A percentile compares a stretch with the other conserved stretches of the same genome.
These are phyloP conservation scores for Dactylellina parvicollis DNA, from an alignment of 2,329 filamentous ascomycete species.

Conservation along the genomic window DNA sequence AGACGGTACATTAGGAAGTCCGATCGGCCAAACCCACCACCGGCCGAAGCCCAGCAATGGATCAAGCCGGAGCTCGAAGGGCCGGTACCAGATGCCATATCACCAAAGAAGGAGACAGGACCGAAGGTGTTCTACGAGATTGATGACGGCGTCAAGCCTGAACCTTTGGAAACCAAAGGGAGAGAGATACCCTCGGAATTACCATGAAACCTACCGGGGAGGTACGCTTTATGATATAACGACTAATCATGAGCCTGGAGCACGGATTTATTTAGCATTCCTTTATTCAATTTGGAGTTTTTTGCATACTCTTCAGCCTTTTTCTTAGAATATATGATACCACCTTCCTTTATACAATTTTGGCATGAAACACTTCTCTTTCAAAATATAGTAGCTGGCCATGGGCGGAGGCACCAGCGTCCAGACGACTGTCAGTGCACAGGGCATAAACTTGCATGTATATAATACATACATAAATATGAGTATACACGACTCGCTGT, in stretches of 20 bases:
- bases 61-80: conserved; percentile 49
- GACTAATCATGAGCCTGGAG: conserved; percentile 17
- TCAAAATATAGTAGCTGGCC: neutral
- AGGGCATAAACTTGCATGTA: too few species aligned
- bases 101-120: conserved; percentile 8
- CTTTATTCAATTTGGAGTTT: conserved; percentile 20
- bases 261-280: conserved; percentile 2
- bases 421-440: too few species aligned
- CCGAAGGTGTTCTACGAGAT: conserved; percentile 28
- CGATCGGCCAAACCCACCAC: conserved; percentile 31
- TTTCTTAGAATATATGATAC: conserved; percentile 29
- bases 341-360: conserved; percentile 35
- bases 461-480: too few species aligned
- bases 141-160: neutral
- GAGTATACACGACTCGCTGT: too few species aligned
- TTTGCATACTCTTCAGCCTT: neutral
- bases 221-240: conserved; percentile 8
- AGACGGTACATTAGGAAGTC: conserved; percentile 29
- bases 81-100: neutral
- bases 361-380: neutral
- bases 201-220: conserved; percentile 8
- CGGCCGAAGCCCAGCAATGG: conserved; percentile 39
- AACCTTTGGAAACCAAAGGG: conserved; percentile 27
- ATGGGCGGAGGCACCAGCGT: too few species aligned
- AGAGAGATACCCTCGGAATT: conserved; percentile 45